Base-by-base conservation (phyloP, 2,329 filamentous ascomycete genomes). In the Fusarium miscanthi region DNA sequence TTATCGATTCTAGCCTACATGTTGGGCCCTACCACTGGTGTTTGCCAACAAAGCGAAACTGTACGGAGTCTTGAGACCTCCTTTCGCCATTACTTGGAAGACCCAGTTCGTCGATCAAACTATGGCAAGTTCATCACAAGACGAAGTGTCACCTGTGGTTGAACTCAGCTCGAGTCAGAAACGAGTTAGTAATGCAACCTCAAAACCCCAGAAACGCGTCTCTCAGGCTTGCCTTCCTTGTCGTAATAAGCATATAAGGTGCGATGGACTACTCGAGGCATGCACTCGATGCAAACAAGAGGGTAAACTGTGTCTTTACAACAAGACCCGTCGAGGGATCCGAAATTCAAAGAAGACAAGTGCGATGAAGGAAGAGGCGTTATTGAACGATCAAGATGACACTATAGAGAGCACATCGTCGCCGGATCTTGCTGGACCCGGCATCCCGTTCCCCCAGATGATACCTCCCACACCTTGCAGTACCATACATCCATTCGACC, bases 161-260 rank as follows among this genome's bases (percentile, higher is more conserved):
- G 57, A 59, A 52, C 30, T 63, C 51, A 41, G 43, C 13, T 21
- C 58, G 17, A 45, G 19, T 25, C 70, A 54, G 38, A 52, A 57
- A 48, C 70, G 63, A 56, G 63, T 72, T 41, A 62, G 73, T 31
- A 27, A 62, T 19, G 45, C 31, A 23, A 62, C 51, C 33, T 69
- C 74, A 43, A 70, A 68, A n/a, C 57, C 74, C 25, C 63, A 25
- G 16, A n/a, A 53, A 12, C 76, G 75, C 37, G 66, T 71, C 31
- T 76, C 75, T 49, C 52, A 74, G 12, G 76, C 76, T 31, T 77
- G 76, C 27, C 25, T 66, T 19, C 53, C 65, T 33, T 77, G 76
- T 43, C 76, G 76, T 27, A 64, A 38, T 40, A 77, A 65, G 52
- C 76, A 77, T 58, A 43, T 61, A 40, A 76, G 58, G 52, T 77